Percentiles rank a stretch among this genome's conserved stretches.
These are phyloP conservation scores for Lepiota subincarnata DNA, from an alignment of 768 basidiomycete genomes.

Conservation along the genomic window DNA sequence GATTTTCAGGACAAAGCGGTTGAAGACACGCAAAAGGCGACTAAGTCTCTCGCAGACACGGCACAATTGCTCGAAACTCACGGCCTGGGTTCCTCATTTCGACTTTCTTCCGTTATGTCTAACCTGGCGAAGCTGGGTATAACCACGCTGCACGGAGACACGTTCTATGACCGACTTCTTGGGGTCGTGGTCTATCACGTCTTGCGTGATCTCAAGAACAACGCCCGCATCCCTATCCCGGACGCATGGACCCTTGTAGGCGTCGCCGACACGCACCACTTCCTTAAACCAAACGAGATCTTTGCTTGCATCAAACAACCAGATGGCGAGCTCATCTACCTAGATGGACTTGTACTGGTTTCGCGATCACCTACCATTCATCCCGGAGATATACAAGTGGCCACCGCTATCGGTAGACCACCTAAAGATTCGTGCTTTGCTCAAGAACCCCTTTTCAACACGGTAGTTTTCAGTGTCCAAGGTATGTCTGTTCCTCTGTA, in stretches of 20 bases:
- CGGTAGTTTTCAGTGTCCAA: constrained; percentile 57
- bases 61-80: constrained; percentile 47
- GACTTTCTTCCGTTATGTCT: constrained; percentile 46
- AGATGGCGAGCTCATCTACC: constrained; percentile 35
- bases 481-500: constrained; percentile 30
- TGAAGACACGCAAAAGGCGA: constrained; percentile 36
- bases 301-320: constrained; percentile 52
- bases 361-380: constrained; percentile 65
- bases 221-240: constrained; percentile 62
- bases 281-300: constrained; percentile 48
- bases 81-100: constrained; percentile 55
- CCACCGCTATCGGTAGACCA: constrained; percentile 52
- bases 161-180: constrained; percentile 49
- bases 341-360: constrained; percentile 50
- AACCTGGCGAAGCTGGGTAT: constrained; percentile 45
- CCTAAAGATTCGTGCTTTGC: constrained; percentile 48
- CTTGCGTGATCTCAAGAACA: constrained; percentile 57
- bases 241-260: constrained; percentile 64
- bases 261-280: constrained; percentile 58
- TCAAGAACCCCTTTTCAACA: constrained; percentile 47
- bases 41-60: constrained; percentile 37
- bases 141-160: constrained; percentile 27
- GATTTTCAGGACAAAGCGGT: constrained; percentile 49
- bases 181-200: constrained; percentile 54
- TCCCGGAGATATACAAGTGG: constrained; percentile 61